Percentiles rank a stretch among this genome's conserved stretches.
Evolutionary conservation across 2,329 filamentous ascomycete genomes (phyloP).

Genomic region (Geoglossum cookeanum): DNA sequence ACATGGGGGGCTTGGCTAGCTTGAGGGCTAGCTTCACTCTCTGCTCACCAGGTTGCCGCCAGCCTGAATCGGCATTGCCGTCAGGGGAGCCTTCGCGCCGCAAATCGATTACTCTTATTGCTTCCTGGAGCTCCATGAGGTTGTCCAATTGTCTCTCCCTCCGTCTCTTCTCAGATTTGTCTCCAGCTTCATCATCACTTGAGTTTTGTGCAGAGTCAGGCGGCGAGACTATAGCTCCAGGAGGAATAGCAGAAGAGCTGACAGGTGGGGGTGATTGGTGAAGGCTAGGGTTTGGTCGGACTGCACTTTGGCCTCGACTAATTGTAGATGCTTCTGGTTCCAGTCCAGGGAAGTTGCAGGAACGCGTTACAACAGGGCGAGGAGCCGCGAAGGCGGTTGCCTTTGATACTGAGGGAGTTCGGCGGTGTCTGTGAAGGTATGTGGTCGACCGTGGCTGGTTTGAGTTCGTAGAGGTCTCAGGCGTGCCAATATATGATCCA

Average conservation of each 20-base stretch:
- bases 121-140: slow-evolving; percentile 54
- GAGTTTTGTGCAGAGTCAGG: slow-evolving; percentile 68
- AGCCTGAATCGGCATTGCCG: slow-evolving; percentile 13
- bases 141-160: slow-evolving; percentile 27
- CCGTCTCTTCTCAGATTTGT: slow-evolving; percentile 22
- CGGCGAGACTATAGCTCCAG: slow-evolving; percentile 73
- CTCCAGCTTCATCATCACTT: slow-evolving; percentile 59
- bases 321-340: slow-evolving; percentile 2
- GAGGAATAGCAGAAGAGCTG: slow-evolving; percentile 57
- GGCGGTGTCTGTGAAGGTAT: slow-evolving; percentile 41
- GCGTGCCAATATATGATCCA: slow-evolving; percentile 20
- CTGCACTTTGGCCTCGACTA: slow-evolving; percentile 12
- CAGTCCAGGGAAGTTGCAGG: not conserved
- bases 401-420: slow-evolving; percentile 32
- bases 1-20: slow-evolving; percentile 23
- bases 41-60: not conserved
- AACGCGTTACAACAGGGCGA: slow-evolving; percentile 1
- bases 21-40: slow-evolving; percentile 22
- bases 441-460: slow-evolving; percentile 37
- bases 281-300: slow-evolving; percentile 36
- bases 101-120: slow-evolving; percentile 61
- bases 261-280: slow-evolving; percentile 72
- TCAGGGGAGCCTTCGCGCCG: slow-evolving; percentile 39
- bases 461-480: slow-evolving; percentile 21
- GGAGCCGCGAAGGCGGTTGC: slow-evolving; percentile 16